Percentiles rank a stretch among this genome's conserved stretches.
Conservation (phyloP, 345 rosid species). For the Camelina laxa region DNA sequence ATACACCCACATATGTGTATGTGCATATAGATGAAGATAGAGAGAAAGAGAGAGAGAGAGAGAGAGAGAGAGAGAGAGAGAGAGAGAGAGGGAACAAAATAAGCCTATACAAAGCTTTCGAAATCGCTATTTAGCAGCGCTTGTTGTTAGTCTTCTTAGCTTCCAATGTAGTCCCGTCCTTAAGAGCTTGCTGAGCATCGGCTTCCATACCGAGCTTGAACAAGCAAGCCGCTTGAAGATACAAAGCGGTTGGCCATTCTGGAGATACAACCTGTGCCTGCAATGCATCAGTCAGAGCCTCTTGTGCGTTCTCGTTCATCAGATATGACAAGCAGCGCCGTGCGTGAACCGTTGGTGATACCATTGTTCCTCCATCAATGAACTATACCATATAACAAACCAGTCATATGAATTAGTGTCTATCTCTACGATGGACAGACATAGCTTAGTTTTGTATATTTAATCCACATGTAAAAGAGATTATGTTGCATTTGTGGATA, state of each 20-base stretch:
- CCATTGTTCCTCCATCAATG: constrained; percentile 95
- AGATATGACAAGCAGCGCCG: constrained; percentile 86
- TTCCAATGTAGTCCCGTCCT: constrained; percentile 79
- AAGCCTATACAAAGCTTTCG: constrained; percentile 41
- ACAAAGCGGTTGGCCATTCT: constrained; percentile 87
- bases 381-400: constrained; percentile 52
- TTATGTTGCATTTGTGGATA: constrained; percentile 25
- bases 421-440: background rate
- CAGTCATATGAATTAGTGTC: constrained; percentile 9
- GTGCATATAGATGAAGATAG: constrained; percentile 6
- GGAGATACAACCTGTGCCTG: constrained; percentile 89
- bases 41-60: background rate
- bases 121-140: constrained; percentile 27
- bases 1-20: constrained; percentile 30
- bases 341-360: constrained; percentile 89
- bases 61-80: no score
- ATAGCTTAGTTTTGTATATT: constrained; percentile 10
- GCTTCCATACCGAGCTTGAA: constrained; percentile 89
- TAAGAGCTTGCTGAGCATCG: constrained; percentile 87
- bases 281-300: constrained; percentile 87
- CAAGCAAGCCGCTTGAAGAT: constrained; percentile 89
- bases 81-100: constrained; percentile 14
- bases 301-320: constrained; percentile 73
- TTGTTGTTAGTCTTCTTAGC: constrained; percentile 56
- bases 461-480: background rate